Evolutionary conservation across 139 green algal species (phyloP).

Genomic region (Ulvella scutata): DNA sequence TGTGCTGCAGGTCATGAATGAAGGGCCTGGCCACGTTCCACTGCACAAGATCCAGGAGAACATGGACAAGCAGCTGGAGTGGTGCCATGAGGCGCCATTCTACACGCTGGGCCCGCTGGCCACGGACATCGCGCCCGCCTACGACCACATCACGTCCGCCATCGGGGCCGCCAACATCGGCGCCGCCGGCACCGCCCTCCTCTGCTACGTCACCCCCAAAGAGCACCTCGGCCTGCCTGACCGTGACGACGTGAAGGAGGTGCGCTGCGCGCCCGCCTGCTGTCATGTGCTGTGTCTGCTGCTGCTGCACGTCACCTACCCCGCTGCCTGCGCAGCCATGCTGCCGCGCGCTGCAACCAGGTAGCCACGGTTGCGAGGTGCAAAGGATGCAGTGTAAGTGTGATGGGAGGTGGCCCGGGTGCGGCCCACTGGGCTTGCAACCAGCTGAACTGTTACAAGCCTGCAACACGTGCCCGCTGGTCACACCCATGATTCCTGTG

Average conservation of each 20-base stretch:
- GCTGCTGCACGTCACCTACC: not conserved
- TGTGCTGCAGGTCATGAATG: constrained; percentile 80
- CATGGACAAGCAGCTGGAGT: constrained; percentile 68
- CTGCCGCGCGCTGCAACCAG: no score
- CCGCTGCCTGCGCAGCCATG: no score
- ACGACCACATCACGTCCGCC: constrained; percentile 95
- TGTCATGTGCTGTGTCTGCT: not conserved
- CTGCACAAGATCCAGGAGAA: constrained; percentile 96
- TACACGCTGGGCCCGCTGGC: constrained; percentile 93
- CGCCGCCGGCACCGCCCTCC: constrained; percentile 67
- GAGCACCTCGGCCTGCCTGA: constrained; percentile 92
- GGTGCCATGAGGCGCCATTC: constrained; percentile 88
- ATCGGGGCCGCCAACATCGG: constrained; percentile 92
- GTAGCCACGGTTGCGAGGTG: no score
- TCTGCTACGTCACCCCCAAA: constrained; percentile 98
- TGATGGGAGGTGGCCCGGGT: no score
- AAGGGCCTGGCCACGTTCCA: constrained; percentile 87
- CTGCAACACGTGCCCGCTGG: no score
- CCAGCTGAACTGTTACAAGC: no score
- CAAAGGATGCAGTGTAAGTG: no score
- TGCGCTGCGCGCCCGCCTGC: not conserved
- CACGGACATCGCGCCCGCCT: constrained; percentile 89
- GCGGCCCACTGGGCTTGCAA: no score
- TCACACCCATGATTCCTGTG: no score
- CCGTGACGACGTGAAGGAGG: constrained; percentile 68